Conservation (phyloP, 2,329 filamentous ascomycete species). For the Sarocladium strictum region DNA sequence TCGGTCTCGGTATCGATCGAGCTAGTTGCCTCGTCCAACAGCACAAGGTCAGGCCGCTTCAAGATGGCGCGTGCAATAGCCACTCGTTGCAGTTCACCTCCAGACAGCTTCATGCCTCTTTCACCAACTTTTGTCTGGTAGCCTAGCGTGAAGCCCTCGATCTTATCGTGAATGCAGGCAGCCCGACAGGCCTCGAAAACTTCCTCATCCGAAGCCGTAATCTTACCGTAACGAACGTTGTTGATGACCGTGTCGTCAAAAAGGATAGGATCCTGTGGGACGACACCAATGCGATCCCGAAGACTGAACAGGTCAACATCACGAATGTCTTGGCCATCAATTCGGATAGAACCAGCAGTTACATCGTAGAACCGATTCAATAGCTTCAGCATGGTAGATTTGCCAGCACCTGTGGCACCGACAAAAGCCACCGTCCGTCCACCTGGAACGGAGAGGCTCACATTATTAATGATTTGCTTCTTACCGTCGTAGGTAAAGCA, state of each 20-base stretch:
- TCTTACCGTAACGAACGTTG: slow-evolving; percentile 51
- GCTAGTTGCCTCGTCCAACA: slow-evolving; percentile 75
- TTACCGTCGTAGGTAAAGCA: slow-evolving; percentile 55
- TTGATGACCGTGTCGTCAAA: slow-evolving; percentile 55
- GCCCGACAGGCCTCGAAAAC: slow-evolving; percentile 48
- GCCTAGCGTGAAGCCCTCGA: slow-evolving; percentile 38
- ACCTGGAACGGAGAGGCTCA: slow-evolving; percentile 44
- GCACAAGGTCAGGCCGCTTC: slow-evolving; percentile 67
- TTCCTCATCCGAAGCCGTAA: slow-evolving; percentile 48
- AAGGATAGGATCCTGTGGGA: slow-evolving; percentile 49
- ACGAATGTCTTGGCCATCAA: slow-evolving; percentile 52
- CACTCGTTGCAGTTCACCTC: slow-evolving; percentile 60
- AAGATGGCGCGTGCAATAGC: slow-evolving; percentile 67
- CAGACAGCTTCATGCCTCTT: slow-evolving; percentile 49
- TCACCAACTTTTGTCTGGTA: slow-evolving; percentile 12
- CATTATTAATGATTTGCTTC: slow-evolving; percentile 49
- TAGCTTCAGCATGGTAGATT: slow-evolving; percentile 53
- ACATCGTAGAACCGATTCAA: slow-evolving; percentile 55
- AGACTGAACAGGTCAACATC: slow-evolving; percentile 46
- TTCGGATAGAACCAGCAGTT: slow-evolving; percentile 42
- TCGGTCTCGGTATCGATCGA: slow-evolving; percentile 68
- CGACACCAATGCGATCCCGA: slow-evolving; percentile 48
- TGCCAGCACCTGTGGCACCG: slow-evolving; percentile 53
- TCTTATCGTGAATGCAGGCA: slow-evolving; percentile 54
- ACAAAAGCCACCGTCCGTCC: slow-evolving; percentile 55